A percentile compares a stretch with the other conserved stretches of the same genome.
phyloP scores from a whole-genome alignment of 1,139 yeast species.

The Pichia sp. region DNA sequence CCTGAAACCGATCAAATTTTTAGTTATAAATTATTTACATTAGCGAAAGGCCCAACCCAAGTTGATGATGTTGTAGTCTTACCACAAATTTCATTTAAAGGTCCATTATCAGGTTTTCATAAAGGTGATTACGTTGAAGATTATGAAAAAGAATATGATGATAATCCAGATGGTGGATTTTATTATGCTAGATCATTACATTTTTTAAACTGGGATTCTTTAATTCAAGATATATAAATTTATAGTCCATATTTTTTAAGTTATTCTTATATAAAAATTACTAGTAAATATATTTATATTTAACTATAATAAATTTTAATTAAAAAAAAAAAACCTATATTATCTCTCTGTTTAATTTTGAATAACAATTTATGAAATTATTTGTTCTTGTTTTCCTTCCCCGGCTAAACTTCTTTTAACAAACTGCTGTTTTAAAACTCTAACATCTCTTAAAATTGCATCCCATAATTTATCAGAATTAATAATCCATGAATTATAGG shows the following conservation, averaged over 20 bases:
- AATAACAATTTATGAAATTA: no score
- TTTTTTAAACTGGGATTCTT: slow-evolving; percentile 21
- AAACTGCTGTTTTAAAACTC: slow-evolving; percentile 5
- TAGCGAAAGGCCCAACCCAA: slow-evolving; percentile 57
- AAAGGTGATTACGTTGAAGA: slow-evolving; percentile 12
- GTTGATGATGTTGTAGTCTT: slow-evolving; percentile 73
- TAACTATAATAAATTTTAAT: no score
- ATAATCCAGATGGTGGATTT: slow-evolving; percentile 20
- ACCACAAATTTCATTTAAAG: slow-evolving; percentile 26
- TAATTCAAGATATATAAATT: not conserved
- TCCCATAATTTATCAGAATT: slow-evolving; percentile 15
- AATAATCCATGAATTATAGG: slow-evolving; percentile 13
- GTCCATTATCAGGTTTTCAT: slow-evolving; percentile 14
- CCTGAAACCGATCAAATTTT: slow-evolving; percentile 22
- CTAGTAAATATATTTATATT: no score
- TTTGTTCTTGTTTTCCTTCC: no score
- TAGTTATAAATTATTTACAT: slow-evolving; percentile 61
- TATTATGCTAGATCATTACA: slow-evolving; percentile 26
- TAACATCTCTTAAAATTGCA: slow-evolving; percentile 12
- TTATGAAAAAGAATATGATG: slow-evolving; percentile 23
- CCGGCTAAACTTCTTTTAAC: not conserved
- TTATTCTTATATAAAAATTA: no score
- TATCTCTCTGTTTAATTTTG: no score
- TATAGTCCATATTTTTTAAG: no score
- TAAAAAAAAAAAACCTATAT: no score